Base-by-base conservation (phyloP, 805 yeast species). In the Hanseniaspora occidentalis region DNA sequence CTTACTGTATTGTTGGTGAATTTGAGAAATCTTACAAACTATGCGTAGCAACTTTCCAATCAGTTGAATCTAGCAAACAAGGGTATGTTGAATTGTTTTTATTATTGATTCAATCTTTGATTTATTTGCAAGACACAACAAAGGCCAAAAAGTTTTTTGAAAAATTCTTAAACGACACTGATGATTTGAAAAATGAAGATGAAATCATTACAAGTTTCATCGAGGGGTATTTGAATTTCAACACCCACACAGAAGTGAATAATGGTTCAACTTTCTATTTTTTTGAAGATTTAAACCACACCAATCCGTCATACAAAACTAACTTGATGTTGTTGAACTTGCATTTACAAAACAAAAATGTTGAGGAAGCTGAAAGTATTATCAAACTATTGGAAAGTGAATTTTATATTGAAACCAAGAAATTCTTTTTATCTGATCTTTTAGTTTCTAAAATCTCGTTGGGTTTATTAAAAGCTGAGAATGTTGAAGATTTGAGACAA, bases 301-400 rank as follows among this genome's bases (percentile, higher is more conserved):
- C 74, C 25, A 66, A 69, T 44, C 67, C 67, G 36, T 55, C 67
- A 37, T 65, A 68, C 53, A 71, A 72, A 49, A 63, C 73, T 14
- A 69, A 81, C 49, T 52, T 73, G 26, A 78, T 81, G 31, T 73
- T 85, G 52, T 70, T 85, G 35, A 80, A 77, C 9, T 68, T 86
- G 44, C 85, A 88, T 46, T 62, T 88, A 50, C 85, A 84, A 62
- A 71, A 85, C 56, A 75, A 77, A 38, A 82, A 88, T 53, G 65
- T 75, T 42, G 89, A 88, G 2, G 96, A 89, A 61, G 88, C 95
- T 8, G 71, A 72, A 44, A 84, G 83, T 46, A 65, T 77, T 27
- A 62, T 81, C 10, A 62, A 61, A 23, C 62, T 69, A 38, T 60
- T 73, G 33, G 52, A 65, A 25, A 67, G 73, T n/a, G 61, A 65